These are phyloP conservation scores for Cercospora nicotianae DNA, from an alignment of 2,329 filamentous ascomycete genomes.

Conservation along the genomic window DNA sequence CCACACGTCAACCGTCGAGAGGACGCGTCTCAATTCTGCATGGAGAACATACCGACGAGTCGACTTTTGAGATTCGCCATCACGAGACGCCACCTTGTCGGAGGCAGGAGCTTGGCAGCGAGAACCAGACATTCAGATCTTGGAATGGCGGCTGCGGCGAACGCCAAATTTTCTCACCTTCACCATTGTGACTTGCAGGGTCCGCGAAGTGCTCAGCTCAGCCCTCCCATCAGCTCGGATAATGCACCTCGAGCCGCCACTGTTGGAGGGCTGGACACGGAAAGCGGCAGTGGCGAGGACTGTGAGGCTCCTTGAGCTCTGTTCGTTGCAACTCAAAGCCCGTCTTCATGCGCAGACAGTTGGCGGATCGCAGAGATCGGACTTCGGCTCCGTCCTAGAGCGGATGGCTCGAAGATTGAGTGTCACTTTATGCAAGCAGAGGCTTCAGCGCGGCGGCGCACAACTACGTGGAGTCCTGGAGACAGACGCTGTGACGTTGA, in stretches of 20 bases:
- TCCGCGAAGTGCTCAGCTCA: not conserved
- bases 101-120: not conserved
- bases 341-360: not conserved
- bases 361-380: not conserved
- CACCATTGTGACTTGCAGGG: not conserved
- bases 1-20: not conserved
- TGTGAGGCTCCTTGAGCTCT: not conserved
- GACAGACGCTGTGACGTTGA: not conserved
- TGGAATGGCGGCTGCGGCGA: not conserved
- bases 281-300: not conserved
- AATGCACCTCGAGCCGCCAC: not conserved
- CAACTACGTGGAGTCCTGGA: not conserved
- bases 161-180: not conserved
- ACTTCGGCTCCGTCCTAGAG: not conserved
- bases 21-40: not conserved
- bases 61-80: not conserved
- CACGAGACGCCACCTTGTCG: not conserved
- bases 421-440: not conserved
- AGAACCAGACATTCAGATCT: not conserved
- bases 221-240: not conserved
- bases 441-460: not conserved
- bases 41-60: slow-evolving; percentile 1
- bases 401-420: not conserved
- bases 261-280: not conserved
- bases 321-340: not conserved